Base-by-base conservation (phyloP, 805 yeast species). In the Candida patagonica region DNA sequence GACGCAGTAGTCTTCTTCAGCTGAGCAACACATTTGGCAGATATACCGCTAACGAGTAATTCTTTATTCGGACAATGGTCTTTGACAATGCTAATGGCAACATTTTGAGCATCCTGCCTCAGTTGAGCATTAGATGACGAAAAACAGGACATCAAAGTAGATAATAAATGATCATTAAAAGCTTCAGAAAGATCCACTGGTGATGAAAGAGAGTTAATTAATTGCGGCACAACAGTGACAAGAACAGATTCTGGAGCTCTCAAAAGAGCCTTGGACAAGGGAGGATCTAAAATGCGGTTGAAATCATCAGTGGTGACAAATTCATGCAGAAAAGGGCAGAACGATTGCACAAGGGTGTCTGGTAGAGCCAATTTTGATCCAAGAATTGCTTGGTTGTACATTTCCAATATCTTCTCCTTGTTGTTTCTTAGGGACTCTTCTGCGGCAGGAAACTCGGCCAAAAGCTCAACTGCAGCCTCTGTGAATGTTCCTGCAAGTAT, bases 201-300 rank as follows among this genome's bases (percentile, higher is more conserved):
- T 1, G 53, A 40, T 3, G 65, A 40, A 38, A 67, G 23, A 6
- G 60, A 44, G 1, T 30, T 27, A 21, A 80, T 64, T 6, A 86
- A 53, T 8, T 68, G 65, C 3, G 77, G 72, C 2, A 81, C 55
- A n/a, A 79, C 55, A 15, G 52, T 48, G n/a, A 68, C 69, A 42
- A 85, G 72, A 0, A 84, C 73, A 27, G 65, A 58, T 53, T 86
- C 96, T 0, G 95, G 80, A 2, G 94, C 75, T 57, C 95, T 73
- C 47, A 88, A 65, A 37, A 80, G 66, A 1, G 88, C 73, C 54
- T 81, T 85, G 51, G 83, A 88, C 36, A 88, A 51, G 15, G 72
- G 68, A 1, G 94, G 85, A 5, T 76, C 59, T 13, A 81, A 51
- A 5, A 47, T 38, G 1, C 59, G 45, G 16, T 54, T 56, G 38